These are phyloP conservation scores for Kodamaea alishanica DNA, from an alignment of 1,139 yeast genomes.

Conservation along the genomic window DNA sequence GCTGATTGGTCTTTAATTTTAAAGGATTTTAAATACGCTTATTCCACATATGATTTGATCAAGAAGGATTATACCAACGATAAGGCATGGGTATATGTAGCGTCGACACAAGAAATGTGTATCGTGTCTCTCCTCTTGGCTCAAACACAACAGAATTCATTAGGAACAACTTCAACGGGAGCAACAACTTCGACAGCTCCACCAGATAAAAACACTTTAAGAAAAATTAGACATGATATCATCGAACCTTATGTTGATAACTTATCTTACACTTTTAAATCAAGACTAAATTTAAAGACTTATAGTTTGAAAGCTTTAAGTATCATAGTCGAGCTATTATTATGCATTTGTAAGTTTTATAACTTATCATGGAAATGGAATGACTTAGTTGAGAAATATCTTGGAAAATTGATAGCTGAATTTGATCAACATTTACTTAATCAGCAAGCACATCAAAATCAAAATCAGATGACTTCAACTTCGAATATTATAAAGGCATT, in stretches of 20 bases:
- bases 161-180: constrained; percentile 4
- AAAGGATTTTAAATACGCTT: constrained; percentile 83
- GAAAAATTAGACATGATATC: constrained; percentile 57
- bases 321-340: constrained; percentile 48
- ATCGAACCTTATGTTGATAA: constrained; percentile 68
- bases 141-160: constrained; percentile 39
- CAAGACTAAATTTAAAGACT: constrained; percentile 61
- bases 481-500: constrained; percentile 43
- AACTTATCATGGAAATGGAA: constrained; percentile 48
- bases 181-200: constrained; percentile 13
- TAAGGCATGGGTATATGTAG: constrained; percentile 79
- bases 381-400: constrained; percentile 44
- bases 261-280: constrained; percentile 47
- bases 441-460: constrained; percentile 14
- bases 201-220: constrained; percentile 50
- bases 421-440: constrained; percentile 34
- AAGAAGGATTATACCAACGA: constrained; percentile 76
- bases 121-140: constrained; percentile 72
- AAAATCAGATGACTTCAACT: constrained; percentile 4
- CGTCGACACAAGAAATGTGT: constrained; percentile 85
- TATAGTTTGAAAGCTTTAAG: constrained; percentile 50
- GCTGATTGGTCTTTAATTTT: constrained; percentile 93
- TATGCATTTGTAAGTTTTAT: constrained; percentile 43
- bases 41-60: constrained; percentile 76
- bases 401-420: constrained; percentile 40